Percentiles rank a stretch among this genome's conserved stretches.
phyloP scores from a whole-genome alignment of 2,329 filamentous ascomycete species.

The Phyllosticta citribraziliensis region DNA sequence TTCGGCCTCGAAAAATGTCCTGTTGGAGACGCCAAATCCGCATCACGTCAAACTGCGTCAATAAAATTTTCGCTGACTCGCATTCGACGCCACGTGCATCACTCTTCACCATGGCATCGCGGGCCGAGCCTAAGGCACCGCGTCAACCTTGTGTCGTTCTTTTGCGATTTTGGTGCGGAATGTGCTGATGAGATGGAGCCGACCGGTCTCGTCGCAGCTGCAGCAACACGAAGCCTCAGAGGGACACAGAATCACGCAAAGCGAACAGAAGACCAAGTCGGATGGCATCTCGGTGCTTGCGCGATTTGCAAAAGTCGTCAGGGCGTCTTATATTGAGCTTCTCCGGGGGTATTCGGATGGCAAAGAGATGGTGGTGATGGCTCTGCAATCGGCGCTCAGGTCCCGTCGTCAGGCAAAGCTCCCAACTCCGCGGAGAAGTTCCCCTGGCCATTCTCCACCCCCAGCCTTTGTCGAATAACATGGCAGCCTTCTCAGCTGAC shows the following conservation, averaged over 20 bases:
- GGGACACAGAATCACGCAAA: neutral
- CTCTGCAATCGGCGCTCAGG: neutral
- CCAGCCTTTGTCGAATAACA: neutral
- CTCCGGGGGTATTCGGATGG: neutral
- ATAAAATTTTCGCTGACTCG: neutral
- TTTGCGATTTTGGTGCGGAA: neutral
- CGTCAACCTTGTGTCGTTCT: neutral
- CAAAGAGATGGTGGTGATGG: neutral
- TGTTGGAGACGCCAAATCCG: neutral
- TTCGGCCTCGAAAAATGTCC: neutral
- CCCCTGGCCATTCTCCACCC: neutral
- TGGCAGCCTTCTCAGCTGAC: neutral
- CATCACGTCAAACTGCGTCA: neutral
- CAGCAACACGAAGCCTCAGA: too few relatives aligned
- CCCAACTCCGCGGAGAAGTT: constrained; percentile 8
- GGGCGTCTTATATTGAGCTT: neutral
- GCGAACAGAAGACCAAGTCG: neutral
- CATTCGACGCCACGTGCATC: neutral
- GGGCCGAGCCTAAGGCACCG: neutral
- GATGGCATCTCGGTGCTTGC: neutral
- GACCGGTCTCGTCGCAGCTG: neutral
- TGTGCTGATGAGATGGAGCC: neutral
- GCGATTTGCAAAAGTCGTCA: neutral
- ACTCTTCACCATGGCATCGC: neutral
- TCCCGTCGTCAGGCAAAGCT: neutral